Evolutionary conservation across 495 filamentous ascomycete genomes (phyloP), one percentile per base, ranked within the genome.

Genomic region (Xanthoparmelia taractica): DNA sequence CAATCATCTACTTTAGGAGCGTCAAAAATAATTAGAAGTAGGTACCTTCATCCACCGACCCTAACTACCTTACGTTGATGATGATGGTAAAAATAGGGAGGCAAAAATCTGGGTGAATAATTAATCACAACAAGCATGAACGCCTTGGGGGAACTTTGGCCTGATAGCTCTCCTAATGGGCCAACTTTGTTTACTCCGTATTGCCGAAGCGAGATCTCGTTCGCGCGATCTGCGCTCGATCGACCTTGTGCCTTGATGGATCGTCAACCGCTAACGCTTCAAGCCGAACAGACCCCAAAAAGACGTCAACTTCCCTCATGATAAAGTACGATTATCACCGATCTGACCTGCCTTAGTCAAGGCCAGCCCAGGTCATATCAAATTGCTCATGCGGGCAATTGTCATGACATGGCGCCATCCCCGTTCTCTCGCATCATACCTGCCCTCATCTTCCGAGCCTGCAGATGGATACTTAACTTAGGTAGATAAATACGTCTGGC

Each of bases 211-310:
- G 50, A 54, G 50, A 54, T 54, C 50, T 54, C 29, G 50, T 34
- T 54, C 50, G 50, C 50, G 50, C 50, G 50, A 54, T 54, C 50
- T 54, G 29, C 50, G 33, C 29, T 52, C 50, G 50, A 54, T 54
- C 50, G 50, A 33, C 50, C 50, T 54, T 27, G 33, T 27, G 5
- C 50, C 29, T 54, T 33, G 33, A 54, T 31, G 50, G 50, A 54
- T 54, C 50, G 50, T 54, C 50, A 33, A 54, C 15, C 50, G 50
- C 50, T 54, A 54, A 54, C 50, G 50, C 50, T 54, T 54, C 12
- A 54, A 54, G 50, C 50, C 50, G 50, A 54, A 54, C 27, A 54
- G 29, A 15, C 50, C 27, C 50, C 34, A 36, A 33, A 17, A 54
- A 54, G 29, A 54, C 10, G 29, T 54, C 50, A 33, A 33, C 15